Conservation (phyloP, 352 stramenopile genomes). For the Plasmopara halstedii region DNA sequence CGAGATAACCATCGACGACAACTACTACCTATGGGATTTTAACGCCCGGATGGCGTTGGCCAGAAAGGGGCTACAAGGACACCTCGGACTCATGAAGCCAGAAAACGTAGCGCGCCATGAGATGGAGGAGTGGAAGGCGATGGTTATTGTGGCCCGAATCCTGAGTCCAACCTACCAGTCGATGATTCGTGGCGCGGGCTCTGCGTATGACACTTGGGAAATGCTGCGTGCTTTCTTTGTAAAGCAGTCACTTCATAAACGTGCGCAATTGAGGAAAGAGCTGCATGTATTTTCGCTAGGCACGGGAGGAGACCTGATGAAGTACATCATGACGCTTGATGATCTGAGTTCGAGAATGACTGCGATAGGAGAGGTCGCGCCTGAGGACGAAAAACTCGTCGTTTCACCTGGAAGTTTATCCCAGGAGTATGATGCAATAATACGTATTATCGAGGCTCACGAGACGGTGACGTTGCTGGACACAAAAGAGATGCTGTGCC, state of each 20-base stretch:
- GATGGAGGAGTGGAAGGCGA: background rate
- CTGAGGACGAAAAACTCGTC: slow-evolving; percentile 8
- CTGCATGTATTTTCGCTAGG: slow-evolving; percentile 11
- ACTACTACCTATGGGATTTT: too few relatives aligned
- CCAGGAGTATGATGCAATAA: slow-evolving; percentile 15
- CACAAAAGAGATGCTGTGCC: slow-evolving; percentile 25
- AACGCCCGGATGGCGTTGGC: slow-evolving; percentile 13
- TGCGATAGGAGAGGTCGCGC: slow-evolving; percentile 6
- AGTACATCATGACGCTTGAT: slow-evolving; percentile 9
- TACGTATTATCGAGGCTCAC: slow-evolving; percentile 14
- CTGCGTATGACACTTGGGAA: slow-evolving; percentile 7
- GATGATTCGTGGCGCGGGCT: background rate
- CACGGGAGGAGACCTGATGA: slow-evolving; percentile 4
- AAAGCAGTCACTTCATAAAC: slow-evolving; percentile 11
- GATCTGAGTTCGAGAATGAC: slow-evolving; percentile 6
- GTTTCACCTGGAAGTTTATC: slow-evolving; percentile 9
- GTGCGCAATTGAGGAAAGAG: slow-evolving; percentile 16
- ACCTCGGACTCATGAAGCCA: slow-evolving; percentile 8
- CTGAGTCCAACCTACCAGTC: background rate
- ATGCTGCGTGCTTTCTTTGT: slow-evolving; percentile 12
- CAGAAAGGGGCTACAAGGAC: slow-evolving; percentile 11
- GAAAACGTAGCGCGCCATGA: background rate
- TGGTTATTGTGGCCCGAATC: background rate
- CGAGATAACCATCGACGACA: too few relatives aligned
- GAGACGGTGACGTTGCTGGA: slow-evolving; percentile 6